A percentile compares a stretch with the other conserved stretches of the same genome.
Evolutionary conservation across 2,329 filamentous ascomycete species (phyloP).

Genomic region (Pseudogymnoascus sp.): DNA sequence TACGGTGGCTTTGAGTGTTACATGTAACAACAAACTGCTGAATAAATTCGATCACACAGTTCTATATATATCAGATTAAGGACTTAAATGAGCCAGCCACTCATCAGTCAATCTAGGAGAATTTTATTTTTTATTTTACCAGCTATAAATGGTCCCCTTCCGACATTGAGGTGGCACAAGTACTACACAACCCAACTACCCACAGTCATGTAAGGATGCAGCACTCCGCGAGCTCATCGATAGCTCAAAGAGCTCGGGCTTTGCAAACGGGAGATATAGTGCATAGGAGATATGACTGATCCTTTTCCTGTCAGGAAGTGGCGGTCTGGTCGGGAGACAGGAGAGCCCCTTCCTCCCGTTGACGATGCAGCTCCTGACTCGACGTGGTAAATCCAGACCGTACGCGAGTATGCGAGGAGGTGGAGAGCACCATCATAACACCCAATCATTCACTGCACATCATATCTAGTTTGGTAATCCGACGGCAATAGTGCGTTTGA

Average conservation of each 20-base stretch:
- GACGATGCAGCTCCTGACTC: slow-evolving; percentile 1
- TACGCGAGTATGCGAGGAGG: not conserved
- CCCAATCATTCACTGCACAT: slow-evolving; percentile 3
- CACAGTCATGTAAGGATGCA: not conserved
- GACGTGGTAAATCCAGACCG: not conserved
- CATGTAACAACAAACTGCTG: not conserved
- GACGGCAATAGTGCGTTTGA: slow-evolving; percentile 1
- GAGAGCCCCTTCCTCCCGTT: not conserved
- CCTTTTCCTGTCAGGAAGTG: not conserved
- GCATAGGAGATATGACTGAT: not conserved
- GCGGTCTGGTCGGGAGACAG: not conserved
- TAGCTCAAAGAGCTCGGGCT: not conserved
- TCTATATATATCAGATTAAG: not conserved
- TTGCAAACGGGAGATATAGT: not conserved
- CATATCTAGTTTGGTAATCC: not conserved
- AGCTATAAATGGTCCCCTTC: not conserved
- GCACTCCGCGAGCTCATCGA: not conserved
- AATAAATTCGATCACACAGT: not conserved
- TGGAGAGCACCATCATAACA: not conserved
- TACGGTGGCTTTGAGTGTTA: not conserved
- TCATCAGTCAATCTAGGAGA: not conserved
- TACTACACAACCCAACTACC: not conserved
- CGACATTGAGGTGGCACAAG: not conserved
- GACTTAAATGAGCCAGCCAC: not conserved
- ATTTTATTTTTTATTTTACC: not conserved